These are phyloP conservation scores for Nemania abortiva DNA, from an alignment of 2,329 filamentous ascomycete species.

Conservation along the genomic window DNA sequence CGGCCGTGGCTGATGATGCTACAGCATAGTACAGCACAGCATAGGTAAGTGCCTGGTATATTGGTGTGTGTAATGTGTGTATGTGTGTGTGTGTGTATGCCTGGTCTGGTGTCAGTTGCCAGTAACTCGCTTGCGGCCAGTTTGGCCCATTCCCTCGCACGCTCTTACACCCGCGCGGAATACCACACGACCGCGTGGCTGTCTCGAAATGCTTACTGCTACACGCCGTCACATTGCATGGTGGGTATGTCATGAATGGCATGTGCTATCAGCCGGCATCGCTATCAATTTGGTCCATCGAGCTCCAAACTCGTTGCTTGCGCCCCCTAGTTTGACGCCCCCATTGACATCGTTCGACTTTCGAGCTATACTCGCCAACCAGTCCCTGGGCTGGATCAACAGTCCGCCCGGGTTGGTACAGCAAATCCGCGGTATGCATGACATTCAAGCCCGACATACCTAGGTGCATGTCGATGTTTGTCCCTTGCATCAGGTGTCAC, in stretches of 20 bases:
- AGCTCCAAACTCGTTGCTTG: constrained; percentile 11
- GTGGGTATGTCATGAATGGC: constrained; percentile 21
- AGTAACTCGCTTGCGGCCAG: constrained; percentile 1
- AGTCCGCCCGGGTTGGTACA: constrained; percentile 11
- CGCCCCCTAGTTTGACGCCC: constrained; percentile 27
- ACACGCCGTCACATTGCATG: constrained; percentile 22
- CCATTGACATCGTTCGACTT: constrained; percentile 13
- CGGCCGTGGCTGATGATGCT: constrained; percentile 16
- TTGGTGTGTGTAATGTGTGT: background rate
- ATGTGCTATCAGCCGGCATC: constrained; percentile 24
- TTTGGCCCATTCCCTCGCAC: constrained; percentile 2
- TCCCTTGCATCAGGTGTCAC: constrained; percentile 33
- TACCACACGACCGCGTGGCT: constrained; percentile 39
- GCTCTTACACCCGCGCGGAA: constrained; percentile 24
- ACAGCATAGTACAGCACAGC: background rate
- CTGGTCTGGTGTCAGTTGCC: constrained; percentile 8
- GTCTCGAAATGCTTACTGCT: constrained; percentile 29
- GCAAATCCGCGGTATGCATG: constrained; percentile 28
- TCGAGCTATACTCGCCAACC: constrained; percentile 19
- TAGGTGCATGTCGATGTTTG: constrained; percentile 12
- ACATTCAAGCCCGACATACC: constrained; percentile 16
- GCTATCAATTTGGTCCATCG: constrained; percentile 9
- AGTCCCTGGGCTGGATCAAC: background rate
- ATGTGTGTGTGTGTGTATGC: background rate
- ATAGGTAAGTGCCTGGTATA: no score